These are phyloP conservation scores for Flaveria bidentis DNA, from an alignment of 129 eudicot genomes.

Conservation along the genomic window DNA sequence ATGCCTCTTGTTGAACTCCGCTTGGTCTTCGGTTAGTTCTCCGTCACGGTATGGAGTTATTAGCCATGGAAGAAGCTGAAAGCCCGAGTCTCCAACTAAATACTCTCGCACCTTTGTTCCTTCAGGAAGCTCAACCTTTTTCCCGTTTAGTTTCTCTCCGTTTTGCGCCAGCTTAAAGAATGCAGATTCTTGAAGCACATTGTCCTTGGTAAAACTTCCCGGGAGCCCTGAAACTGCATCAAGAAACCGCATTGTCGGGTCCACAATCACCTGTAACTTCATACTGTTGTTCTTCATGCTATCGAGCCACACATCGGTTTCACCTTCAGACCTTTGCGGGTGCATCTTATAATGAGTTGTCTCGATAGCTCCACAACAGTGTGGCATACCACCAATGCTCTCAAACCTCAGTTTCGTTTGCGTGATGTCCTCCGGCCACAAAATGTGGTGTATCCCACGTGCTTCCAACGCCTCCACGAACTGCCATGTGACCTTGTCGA, in stretches of 20 bases:
- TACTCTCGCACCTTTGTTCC: slow-evolving; percentile 51
- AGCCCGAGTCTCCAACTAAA: slow-evolving; percentile 60
- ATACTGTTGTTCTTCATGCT: slow-evolving; percentile 51
- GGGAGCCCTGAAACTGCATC: slow-evolving; percentile 63
- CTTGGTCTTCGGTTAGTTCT: slow-evolving; percentile 26
- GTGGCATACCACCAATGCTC: slow-evolving; percentile 55
- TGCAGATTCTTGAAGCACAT: slow-evolving; percentile 44
- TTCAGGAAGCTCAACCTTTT: slow-evolving; percentile 29
- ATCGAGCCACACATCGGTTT: slow-evolving; percentile 46
- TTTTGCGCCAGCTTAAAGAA: slow-evolving; percentile 40
- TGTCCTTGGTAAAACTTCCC: slow-evolving; percentile 44
- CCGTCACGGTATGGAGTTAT: slow-evolving; percentile 62
- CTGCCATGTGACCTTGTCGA: slow-evolving; percentile 58
- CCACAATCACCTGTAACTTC: slow-evolving; percentile 62
- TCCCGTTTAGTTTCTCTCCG: slow-evolving; percentile 49
- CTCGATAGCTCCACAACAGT: slow-evolving; percentile 72
- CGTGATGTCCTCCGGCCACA: slow-evolving; percentile 35
- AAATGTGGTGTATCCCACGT: slow-evolving; percentile 42
- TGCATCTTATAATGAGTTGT: slow-evolving; percentile 55
- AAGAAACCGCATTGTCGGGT: slow-evolving; percentile 52
- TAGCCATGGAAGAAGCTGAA: slow-evolving; percentile 62
- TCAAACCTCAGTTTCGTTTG: slow-evolving; percentile 46
- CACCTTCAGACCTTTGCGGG: slow-evolving; percentile 26
- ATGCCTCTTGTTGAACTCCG: slow-evolving; percentile 49
- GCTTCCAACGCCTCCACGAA: slow-evolving; percentile 59